Conservation (phyloP, 2,329 filamentous ascomycete species). For the Aotearoamyces nothofagi region DNA sequence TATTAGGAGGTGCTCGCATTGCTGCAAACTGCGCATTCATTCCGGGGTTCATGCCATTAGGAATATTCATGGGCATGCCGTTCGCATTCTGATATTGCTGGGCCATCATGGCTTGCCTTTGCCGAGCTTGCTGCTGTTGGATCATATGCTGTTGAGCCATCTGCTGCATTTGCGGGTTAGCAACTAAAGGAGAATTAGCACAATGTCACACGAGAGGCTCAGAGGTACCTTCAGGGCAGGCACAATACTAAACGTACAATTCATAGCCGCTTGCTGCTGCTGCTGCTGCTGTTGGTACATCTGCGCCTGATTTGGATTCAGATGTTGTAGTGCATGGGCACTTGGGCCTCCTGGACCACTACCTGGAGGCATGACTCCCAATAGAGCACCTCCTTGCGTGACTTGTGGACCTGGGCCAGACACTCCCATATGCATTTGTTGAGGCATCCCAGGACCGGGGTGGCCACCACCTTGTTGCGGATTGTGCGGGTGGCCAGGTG, state of each 20-base stretch:
- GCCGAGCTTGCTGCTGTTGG: conserved; percentile 37
- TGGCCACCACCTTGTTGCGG: conserved; percentile 55
- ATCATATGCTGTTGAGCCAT: conserved; percentile 29
- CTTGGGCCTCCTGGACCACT: conserved; percentile 32
- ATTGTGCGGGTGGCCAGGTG: conserved; percentile 46
- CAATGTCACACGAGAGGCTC: no score
- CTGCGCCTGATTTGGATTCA: conserved; percentile 36
- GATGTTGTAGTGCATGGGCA: conserved; percentile 56
- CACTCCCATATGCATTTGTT: conserved; percentile 60
- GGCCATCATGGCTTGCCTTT: conserved; percentile 34
- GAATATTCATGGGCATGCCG: conserved; percentile 36
- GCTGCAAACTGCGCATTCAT: conserved; percentile 36
- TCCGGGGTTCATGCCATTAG: conserved; percentile 33
- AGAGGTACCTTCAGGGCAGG: conserved; percentile 13
- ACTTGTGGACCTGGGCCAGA: conserved; percentile 58
- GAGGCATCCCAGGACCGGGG: conserved; percentile 42
- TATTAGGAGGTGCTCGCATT: conserved; percentile 26
- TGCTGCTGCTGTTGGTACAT: conserved; percentile 27
- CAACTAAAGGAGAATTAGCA: conserved; percentile 9
- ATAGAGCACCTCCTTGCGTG: conserved; percentile 54
- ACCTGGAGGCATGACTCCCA: conserved; percentile 62
- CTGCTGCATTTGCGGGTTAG: conserved; percentile 21
- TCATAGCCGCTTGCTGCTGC: no score
- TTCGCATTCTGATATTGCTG: conserved; percentile 33
- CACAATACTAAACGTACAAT: conserved; percentile 23